Conservation (phyloP, 345 rosid species). For the Arabis alpina region DNA sequence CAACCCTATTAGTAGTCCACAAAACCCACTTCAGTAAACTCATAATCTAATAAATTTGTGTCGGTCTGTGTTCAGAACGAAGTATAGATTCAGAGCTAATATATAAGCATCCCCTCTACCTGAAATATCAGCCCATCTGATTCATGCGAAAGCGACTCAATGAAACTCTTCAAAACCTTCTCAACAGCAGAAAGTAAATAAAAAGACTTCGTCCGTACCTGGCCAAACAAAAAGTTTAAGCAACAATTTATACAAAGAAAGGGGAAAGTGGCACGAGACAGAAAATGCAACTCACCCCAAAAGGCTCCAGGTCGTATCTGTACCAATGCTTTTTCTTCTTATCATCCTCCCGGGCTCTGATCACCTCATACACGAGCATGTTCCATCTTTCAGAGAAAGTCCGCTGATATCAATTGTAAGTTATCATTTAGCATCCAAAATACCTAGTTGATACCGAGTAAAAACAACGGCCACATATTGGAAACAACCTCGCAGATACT, state of each 20-base stretch:
- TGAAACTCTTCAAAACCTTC: conserved; percentile 74
- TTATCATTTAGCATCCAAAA: conserved; percentile 25
- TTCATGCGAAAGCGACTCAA: conserved; percentile 90
- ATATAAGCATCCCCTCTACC: conserved; percentile 46
- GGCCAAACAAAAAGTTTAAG: conserved; percentile 23
- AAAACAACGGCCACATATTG: background rate
- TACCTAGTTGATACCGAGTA: background rate
- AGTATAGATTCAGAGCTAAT: background rate
- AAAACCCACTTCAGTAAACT: background rate
- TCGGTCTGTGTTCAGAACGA: background rate
- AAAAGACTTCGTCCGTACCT: conserved; percentile 95
- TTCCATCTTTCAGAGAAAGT: conserved; percentile 95
- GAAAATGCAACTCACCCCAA: conserved; percentile 62
- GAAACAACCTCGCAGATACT: conserved; percentile 10
- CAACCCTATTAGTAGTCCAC: conserved; percentile 63
- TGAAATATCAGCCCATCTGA: conserved; percentile 98
- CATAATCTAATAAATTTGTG: background rate
- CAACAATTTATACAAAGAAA: conserved; percentile 7
- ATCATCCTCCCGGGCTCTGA: conserved; percentile 71
- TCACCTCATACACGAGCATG: conserved; percentile 68
- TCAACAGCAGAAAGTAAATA: conserved; percentile 88
- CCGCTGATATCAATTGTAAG: conserved; percentile 54
- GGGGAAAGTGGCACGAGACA: background rate
- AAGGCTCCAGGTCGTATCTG: conserved; percentile 92
- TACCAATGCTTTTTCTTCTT: conserved; percentile 64